Evolutionary conservation across 1,284 basidiomycete species (phyloP).

Genomic region (Leccinum glutinopallens): DNA sequence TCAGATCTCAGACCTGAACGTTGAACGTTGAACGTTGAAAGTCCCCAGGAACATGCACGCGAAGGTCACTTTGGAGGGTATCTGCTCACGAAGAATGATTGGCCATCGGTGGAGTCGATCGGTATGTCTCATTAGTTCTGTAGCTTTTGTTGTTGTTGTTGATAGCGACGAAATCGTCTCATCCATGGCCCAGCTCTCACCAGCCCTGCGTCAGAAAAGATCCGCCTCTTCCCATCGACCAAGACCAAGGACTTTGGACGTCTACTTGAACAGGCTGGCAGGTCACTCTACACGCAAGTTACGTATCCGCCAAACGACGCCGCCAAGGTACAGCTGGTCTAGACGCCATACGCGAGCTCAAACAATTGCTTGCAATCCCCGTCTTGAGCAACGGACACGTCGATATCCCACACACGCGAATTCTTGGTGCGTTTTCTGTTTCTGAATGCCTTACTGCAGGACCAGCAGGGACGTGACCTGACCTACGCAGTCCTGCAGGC

Average conservation of each 20-base stretch:
- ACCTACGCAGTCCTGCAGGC: conserved; percentile 70
- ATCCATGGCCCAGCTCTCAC: conserved; percentile 57
- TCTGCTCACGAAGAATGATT: conserved; percentile 66
- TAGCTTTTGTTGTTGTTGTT: conserved; percentile 1
- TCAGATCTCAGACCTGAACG: conserved; percentile 46
- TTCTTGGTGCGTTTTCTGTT: no score
- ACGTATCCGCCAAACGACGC: conserved; percentile 64
- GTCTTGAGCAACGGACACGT: conserved; percentile 33
- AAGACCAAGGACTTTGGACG: conserved; percentile 59
- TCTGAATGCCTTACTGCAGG: conserved; percentile 43
- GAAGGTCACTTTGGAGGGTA: conserved; percentile 75
- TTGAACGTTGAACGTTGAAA: conserved; percentile 44
- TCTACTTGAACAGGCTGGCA: conserved; percentile 61
- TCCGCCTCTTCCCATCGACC: conserved; percentile 51
- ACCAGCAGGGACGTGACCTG: conserved; percentile 65
- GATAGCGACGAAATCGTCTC: conserved; percentile 42
- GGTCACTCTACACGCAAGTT: conserved; percentile 72
- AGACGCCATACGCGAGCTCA: conserved; percentile 55
- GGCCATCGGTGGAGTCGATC: conserved; percentile 64
- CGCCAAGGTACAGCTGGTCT: conserved; percentile 72
- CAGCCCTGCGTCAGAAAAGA: conserved; percentile 66
- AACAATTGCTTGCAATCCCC: conserved; percentile 51
- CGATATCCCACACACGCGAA: no score
- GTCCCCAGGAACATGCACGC: conserved; percentile 70
- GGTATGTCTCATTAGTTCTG: conserved; percentile 40